Conservation (phyloP, 140 eudicot genomes). For the Erigeron philadelphicus region DNA sequence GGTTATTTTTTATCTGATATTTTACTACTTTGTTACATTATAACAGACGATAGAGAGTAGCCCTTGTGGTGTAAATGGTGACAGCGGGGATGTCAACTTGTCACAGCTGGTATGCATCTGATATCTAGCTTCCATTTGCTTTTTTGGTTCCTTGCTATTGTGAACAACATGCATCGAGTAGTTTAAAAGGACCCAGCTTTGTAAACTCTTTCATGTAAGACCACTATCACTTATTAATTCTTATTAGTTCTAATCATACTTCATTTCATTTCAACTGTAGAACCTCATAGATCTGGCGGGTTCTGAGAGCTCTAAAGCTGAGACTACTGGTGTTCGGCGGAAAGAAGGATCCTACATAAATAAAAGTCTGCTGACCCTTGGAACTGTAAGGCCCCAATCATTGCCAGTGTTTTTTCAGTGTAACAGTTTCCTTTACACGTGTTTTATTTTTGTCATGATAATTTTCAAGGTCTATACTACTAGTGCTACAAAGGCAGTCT, state of each 20-base stretch:
- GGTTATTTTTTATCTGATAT: constrained; percentile 11
- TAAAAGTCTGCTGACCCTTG: constrained; percentile 95
- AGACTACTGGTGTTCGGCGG: constrained; percentile 80
- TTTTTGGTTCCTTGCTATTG: background rate
- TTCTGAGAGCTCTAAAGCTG: constrained; percentile 98
- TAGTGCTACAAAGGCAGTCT: constrained; percentile 21
- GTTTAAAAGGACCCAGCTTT: constrained; percentile 1
- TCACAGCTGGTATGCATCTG: constrained; percentile 74
- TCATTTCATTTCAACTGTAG: constrained; percentile 46
- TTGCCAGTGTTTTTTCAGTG: constrained; percentile 42
- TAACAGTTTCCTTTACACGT: constrained; percentile 36
- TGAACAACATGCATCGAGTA: background rate
- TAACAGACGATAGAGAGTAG: constrained; percentile 93
- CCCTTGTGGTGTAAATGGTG: constrained; percentile 80
- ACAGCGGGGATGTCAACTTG: constrained; percentile 80
- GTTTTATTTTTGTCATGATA: constrained; percentile 24
- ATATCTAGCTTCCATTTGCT: constrained; percentile 9
- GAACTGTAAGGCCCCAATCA: constrained; percentile 84
- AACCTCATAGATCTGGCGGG: constrained; percentile 98
- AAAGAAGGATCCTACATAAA: constrained; percentile 96
- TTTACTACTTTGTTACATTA: constrained; percentile 1
- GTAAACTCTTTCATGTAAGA: constrained; percentile 1
- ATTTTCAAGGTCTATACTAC: constrained; percentile 4
- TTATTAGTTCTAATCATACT: constrained; percentile 11
- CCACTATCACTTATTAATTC: background rate